Evolutionary conservation across 352 stramenopile genomes (phyloP), one percentile per base, ranked within the genome.

Genomic region (Plasmopara viticola): DNA sequence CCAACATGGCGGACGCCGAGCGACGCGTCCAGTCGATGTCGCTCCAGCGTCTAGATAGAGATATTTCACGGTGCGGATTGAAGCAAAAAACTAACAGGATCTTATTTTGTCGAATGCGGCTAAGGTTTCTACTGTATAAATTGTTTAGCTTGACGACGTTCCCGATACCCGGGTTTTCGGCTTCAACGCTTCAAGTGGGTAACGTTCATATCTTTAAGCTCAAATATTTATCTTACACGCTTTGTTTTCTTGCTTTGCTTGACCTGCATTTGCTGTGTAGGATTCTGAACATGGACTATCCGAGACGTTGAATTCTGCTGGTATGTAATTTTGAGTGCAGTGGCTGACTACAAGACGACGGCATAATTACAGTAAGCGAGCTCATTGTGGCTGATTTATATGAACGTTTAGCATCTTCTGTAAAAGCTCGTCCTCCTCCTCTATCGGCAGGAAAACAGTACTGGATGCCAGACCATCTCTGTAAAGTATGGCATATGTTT

Each of bases 381-480:
- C 13, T 9, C 2, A 38, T 38, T 9, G 9, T 38, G 9, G 13
- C 33, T 38, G 13, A 38, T 38, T 5, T 38, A 41, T n/a, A 41
- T 18, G 18, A 18, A 41, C 48, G 31, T 17, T 37, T 37, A 64
- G 52, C 44, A 7, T 71, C 71, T 14, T 60, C 64, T 6, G 34
- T 56, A 28, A 75, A 70, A 39, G 49, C 62, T 12, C 62, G 55
- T 12, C 62, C 61, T 30, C 67, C 71, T 30, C 56, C 68, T 20
- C 74, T 67, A 55, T 71, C 69, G 6, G 60, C 67, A 45, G 68
- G 56, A 44, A 78, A 72, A 12, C 75, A 86, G 49, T 88, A 88
- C 54, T 94, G 84, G 84, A 94, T 94, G 84, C 84, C 84, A 4
- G 84, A 94, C 48, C 66, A 90, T 41, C 53, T 88, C 9, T 91